Percentiles rank a stretch among this genome's conserved stretches.
Evolutionary conservation across 2,329 filamentous ascomycete genomes (phyloP).

Genomic region (Triangularia setosa): DNA sequence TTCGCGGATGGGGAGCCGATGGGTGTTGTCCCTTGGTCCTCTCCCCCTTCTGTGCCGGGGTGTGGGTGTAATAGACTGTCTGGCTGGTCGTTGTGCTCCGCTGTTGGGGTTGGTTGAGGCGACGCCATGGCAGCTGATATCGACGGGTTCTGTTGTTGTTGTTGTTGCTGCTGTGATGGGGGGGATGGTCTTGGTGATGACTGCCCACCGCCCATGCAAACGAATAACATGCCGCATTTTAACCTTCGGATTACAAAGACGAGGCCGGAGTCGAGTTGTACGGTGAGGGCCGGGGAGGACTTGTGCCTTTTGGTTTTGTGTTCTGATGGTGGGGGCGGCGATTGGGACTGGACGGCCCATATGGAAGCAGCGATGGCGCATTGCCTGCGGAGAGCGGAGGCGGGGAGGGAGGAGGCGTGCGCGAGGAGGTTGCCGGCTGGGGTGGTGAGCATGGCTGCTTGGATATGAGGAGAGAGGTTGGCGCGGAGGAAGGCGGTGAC

Average conservation of each 20-base stretch:
- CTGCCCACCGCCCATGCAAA: constrained; percentile 47
- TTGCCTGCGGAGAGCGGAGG: constrained; percentile 57
- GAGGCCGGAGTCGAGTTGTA: constrained; percentile 53
- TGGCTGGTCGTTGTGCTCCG: neutral
- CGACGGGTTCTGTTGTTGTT: neutral
- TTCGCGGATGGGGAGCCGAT: constrained; percentile 47
- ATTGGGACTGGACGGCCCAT: constrained; percentile 51
- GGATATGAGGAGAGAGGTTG: constrained; percentile 54
- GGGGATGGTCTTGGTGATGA: neutral
- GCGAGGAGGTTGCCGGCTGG: constrained; percentile 60
- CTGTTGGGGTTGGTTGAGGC: neutral
- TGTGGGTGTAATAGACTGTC: no score
- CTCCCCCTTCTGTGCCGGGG: neutral
- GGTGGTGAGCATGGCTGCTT: constrained; percentile 57
- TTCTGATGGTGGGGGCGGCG: constrained; percentile 4
- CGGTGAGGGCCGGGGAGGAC: constrained; percentile 41
- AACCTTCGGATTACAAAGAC: constrained; percentile 57
- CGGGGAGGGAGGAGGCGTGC: constrained; percentile 48
- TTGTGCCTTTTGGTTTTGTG: constrained; percentile 10
- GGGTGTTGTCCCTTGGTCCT: constrained; percentile 25
- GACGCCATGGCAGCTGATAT: neutral
- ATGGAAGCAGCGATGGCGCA: constrained; percentile 61
- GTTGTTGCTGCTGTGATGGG: neutral
- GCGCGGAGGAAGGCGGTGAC: constrained; percentile 58
- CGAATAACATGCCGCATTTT: constrained; percentile 57